phyloP scores from a whole-genome alignment of 805 yeast species.

The Kuraishia hungarica region DNA sequence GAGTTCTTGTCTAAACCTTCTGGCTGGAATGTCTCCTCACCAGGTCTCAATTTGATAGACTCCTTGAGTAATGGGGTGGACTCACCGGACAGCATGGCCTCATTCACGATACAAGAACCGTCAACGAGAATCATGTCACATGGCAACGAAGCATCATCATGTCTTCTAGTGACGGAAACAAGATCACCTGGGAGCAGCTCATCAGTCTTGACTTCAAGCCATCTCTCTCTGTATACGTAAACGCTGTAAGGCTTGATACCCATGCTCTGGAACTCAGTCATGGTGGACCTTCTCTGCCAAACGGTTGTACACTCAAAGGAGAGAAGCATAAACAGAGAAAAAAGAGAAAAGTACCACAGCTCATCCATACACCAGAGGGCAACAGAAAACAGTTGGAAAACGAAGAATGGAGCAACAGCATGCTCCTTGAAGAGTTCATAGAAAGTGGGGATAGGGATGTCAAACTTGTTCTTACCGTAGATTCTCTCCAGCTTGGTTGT shows the following conservation, averaged over 20 bases:
- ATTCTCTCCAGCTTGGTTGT: constrained; percentile 35
- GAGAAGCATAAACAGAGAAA: constrained; percentile 85
- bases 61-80: constrained; percentile 95
- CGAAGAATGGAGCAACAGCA: constrained; percentile 97
- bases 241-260: constrained; percentile 87
- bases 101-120: constrained; percentile 93
- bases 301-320: constrained; percentile 93
- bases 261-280: constrained; percentile 95
- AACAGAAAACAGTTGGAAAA: constrained; percentile 92
- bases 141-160: constrained; percentile 87
- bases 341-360: constrained; percentile 90
- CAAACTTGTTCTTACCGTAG: constrained; percentile 84
- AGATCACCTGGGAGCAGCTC: constrained; percentile 87
- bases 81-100: constrained; percentile 98
- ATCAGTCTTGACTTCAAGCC: constrained; percentile 65
- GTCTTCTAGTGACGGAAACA: constrained; percentile 80
- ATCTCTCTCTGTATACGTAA: constrained; percentile 62
- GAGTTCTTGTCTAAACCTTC: constrained; percentile 88
- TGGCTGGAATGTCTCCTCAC: constrained; percentile 53
- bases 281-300: constrained; percentile 89
- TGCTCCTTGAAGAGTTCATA: constrained; percentile 89
- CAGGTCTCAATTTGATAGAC: constrained; percentile 77
- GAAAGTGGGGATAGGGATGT: constrained; percentile 92
- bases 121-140: constrained; percentile 83
- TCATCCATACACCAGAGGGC: constrained; percentile 96